Evolutionary conservation across 805 yeast genomes (phyloP).

Genomic region (Cyberlindnera sargentensis): DNA sequence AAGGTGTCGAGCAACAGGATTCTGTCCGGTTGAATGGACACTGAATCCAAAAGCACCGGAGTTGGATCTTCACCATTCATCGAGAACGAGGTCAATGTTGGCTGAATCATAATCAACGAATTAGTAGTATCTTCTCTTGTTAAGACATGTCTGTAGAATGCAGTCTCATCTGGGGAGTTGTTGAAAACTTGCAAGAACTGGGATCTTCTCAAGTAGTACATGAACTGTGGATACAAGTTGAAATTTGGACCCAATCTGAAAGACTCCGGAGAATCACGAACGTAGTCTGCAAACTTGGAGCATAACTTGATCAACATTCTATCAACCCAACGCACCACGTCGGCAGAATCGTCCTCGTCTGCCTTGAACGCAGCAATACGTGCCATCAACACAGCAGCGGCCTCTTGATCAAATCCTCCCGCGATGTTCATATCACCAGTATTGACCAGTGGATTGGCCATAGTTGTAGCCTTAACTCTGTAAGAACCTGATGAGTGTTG

Average conservation of each 20-base stretch:
- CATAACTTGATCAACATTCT: constrained; percentile 84
- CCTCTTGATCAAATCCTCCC: constrained; percentile 92
- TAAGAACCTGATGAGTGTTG: constrained; percentile 93
- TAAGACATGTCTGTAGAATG: constrained; percentile 89
- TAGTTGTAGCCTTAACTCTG: constrained; percentile 86
- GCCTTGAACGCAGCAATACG: constrained; percentile 83
- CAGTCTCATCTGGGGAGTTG: constrained; percentile 98
- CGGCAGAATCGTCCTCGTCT: constrained; percentile 83
- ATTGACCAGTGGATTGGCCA: constrained; percentile 51
- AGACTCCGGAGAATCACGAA: constrained; percentile 75
- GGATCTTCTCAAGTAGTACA: constrained; percentile 91
- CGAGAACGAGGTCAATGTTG: constrained; percentile 82
- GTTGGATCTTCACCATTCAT: constrained; percentile 65
- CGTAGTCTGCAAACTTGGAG: constrained; percentile 88
- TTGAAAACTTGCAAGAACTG: constrained; percentile 95
- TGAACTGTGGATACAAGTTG: constrained; percentile 88
- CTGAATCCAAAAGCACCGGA: constrained; percentile 89
- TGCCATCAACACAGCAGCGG: constrained; percentile 92
- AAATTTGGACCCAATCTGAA: constrained; percentile 81
- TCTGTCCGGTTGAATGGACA: constrained; percentile 82
- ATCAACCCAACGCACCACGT: constrained; percentile 91
- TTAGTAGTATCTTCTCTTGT: constrained; percentile 88
- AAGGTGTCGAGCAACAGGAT: constrained; percentile 89
- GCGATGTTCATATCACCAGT: constrained; percentile 51
- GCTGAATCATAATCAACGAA: constrained; percentile 95